Percentiles rank a stretch among this genome's conserved stretches.
Evolutionary conservation across 169 alveolate species (phyloP).

Genomic region (Cryptosporidium meleagridis): DNA sequence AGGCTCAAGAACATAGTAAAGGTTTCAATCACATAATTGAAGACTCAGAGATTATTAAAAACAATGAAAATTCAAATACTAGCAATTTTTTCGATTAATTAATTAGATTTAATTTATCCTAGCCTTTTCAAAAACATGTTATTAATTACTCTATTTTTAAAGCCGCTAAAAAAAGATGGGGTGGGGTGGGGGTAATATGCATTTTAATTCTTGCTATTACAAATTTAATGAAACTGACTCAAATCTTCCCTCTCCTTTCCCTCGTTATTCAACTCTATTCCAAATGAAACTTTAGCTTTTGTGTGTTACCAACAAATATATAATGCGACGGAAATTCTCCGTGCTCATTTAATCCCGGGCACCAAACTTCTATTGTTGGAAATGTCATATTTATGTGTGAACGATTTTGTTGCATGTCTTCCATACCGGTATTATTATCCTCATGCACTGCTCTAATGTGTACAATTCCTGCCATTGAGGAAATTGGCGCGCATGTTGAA

Average conservation of each 20-base stretch:
- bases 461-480: constrained; percentile 43
- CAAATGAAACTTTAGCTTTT: constrained; percentile 40
- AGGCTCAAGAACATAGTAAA: background rate
- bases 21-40: background rate
- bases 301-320: constrained; percentile 51
- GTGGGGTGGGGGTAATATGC: background rate
- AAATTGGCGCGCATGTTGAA: constrained; percentile 9
- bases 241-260: background rate
- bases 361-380: constrained; percentile 63
- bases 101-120: background rate
- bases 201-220: no score
- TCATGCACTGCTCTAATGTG: constrained; percentile 73
- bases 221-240: no score
- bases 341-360: constrained; percentile 62
- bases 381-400: background rate
- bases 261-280: background rate
- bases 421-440: constrained; percentile 20
- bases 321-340: constrained; percentile 74
- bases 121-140: background rate
- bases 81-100: constrained; percentile 1
- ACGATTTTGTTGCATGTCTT: constrained; percentile 11
- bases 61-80: constrained; percentile 27
- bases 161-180: background rate
- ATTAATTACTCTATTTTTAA: background rate
- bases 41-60: background rate